Conservation (phyloP, 2,329 filamentous ascomycete genomes). For the Coniochaeta sp. region DNA sequence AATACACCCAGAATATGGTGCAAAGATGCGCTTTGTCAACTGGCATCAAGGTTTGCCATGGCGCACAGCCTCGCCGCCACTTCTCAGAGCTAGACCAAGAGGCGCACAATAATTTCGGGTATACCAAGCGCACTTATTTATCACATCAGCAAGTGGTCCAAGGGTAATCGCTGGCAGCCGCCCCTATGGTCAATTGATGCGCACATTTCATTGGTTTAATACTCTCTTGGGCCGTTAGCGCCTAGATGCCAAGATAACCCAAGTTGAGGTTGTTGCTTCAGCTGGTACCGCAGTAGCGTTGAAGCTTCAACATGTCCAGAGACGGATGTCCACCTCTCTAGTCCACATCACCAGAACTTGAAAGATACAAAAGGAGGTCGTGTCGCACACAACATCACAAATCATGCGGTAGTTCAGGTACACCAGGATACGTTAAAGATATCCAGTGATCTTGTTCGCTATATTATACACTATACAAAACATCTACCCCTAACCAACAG, state of each 20-base stretch:
- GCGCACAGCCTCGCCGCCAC: not conserved
- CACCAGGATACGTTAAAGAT: too few species aligned
- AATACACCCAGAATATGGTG: not conserved
- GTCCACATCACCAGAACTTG: not conserved
- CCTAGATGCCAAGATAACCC: too few species aligned
- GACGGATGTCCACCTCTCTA: not conserved
- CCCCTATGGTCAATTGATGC: not conserved
- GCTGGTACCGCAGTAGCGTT: not conserved
- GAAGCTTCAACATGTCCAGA: not conserved
- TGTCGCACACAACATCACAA: not conserved
- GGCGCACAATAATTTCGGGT: too few species aligned
- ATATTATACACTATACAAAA: not conserved
- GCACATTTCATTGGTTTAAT: too few species aligned
- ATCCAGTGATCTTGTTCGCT: not conserved
- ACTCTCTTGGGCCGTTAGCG: too few species aligned
- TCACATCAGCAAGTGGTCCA: not conserved
- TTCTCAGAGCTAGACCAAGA: too few species aligned
- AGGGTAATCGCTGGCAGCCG: not conserved
- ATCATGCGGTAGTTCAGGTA: not conserved
- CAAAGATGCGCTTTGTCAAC: not conserved
- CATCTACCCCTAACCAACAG: not conserved
- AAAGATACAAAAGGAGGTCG: not conserved
- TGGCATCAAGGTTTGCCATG: not conserved
- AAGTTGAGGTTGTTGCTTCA: too few species aligned
- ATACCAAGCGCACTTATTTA: not conserved